Base-by-base conservation (phyloP, 805 yeast genomes). In the Candida chauliodis region DNA sequence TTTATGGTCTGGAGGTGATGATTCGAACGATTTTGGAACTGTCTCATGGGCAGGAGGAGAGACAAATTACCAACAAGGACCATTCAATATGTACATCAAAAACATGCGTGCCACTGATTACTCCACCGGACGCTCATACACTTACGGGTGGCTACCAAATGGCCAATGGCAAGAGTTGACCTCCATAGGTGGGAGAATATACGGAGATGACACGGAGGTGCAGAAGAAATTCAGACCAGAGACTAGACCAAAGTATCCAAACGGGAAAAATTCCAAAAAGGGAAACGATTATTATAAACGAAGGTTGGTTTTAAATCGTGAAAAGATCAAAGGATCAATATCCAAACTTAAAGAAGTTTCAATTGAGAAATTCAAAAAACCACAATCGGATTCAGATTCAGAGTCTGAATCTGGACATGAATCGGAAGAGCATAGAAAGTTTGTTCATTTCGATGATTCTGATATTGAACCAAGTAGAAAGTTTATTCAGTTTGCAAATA, bases 1-100 rank as follows among this genome's bases (percentile, higher is more conserved):
- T 42, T 43, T 66, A 17, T 68, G 73, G 73, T 67, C 63, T 1
- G 73, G 73, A 3, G 71, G 73, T 0, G 72, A 66, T 36, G 48
- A 47, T 8, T 36, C 34, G 6, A 66, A 64, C 33, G 47, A 40
- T 8, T 45, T 43, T 15, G 73, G 72, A 5, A 67, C 73, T 3
- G 55, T 66, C 13, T 38, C 44, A 27, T 67, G 72, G 73, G 63
- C 70, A 2, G 72, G 72, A 0, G 73, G 71, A 1, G 19, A 33
- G 13, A 58, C 71, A 8, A 53, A 59, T 38, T 67, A 58, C 43
- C 21, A 21, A 2, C 43, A 53, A 14, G 42, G 53, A 17, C 73
- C 73, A 1, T 63, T 56, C 32, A 30, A 45, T 8, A 66, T 65
- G 71, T 36, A 40, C 26, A 55, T 61, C 5, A 50, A 40, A 14